These are phyloP conservation scores for Claviceps spartinae DNA, from an alignment of 2,329 filamentous ascomycete genomes.

Conservation along the genomic window DNA sequence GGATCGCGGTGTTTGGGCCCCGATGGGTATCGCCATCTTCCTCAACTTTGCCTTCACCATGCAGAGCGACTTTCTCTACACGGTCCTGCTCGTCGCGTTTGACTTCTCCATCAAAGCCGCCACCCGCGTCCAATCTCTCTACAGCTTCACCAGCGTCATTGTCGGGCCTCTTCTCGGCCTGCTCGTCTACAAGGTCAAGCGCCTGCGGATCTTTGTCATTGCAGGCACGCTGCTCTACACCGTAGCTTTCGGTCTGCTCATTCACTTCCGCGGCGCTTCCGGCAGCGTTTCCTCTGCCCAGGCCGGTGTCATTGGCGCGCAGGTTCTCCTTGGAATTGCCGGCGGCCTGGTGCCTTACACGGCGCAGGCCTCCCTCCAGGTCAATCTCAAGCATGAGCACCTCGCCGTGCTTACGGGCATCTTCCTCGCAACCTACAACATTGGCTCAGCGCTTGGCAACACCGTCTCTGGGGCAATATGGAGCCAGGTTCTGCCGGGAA, in stretches of 20 bases:
- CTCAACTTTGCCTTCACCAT: conserved; percentile 31
- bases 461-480: conserved; percentile 49
- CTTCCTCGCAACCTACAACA: conserved; percentile 39
- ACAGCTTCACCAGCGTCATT: conserved; percentile 35
- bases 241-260: conserved; percentile 41
- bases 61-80: conserved; percentile 36
- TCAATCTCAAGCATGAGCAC: conserved; percentile 40
- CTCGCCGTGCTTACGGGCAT: conserved; percentile 43
- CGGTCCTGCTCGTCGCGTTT: conserved; percentile 40
- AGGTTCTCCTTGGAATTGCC: conserved; percentile 45
- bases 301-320: conserved; percentile 42
- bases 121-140: conserved; percentile 34
- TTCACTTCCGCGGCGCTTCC: conserved; percentile 34
- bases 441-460: conserved; percentile 44
- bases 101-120: conserved; percentile 32
- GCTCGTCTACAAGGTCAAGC: conserved; percentile 33
- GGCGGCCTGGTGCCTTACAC: conserved; percentile 45
- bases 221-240: conserved; percentile 42
- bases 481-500: conserved; percentile 40
- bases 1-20: conserved; percentile 34
- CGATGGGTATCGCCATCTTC: conserved; percentile 25
- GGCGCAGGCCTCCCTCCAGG: conserved; percentile 45
- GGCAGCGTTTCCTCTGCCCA: conserved; percentile 31
- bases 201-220: conserved; percentile 38
- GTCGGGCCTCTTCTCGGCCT: conserved; percentile 33